Percentiles rank a stretch among this genome's conserved stretches.
These are phyloP conservation scores for Moringa oleifera DNA, from an alignment of 345 rosid species.

Conservation along the genomic window DNA sequence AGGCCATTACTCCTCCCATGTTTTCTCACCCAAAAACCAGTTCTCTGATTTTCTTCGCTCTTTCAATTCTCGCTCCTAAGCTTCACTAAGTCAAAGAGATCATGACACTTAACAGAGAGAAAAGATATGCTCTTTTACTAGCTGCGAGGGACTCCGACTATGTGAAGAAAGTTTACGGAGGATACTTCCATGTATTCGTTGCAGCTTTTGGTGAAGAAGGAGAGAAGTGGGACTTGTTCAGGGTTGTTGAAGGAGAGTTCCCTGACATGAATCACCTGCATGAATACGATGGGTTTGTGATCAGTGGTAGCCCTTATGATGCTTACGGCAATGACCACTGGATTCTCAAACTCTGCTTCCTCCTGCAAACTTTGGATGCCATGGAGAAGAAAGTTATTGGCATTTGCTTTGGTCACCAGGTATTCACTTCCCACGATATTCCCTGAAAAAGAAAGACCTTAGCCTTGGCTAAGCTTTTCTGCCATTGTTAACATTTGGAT, in stretches of 20 bases:
- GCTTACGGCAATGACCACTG: slow-evolving; percentile 69
- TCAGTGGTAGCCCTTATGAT: slow-evolving; percentile 81
- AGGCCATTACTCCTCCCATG: too few species aligned
- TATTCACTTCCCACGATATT: too few species aligned
- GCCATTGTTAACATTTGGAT: too few species aligned
- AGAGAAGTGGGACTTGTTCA: slow-evolving; percentile 70
- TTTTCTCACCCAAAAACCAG: not conserved
- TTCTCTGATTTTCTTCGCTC: too few species aligned
- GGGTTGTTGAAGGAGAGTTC: slow-evolving; percentile 78
- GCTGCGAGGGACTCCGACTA: slow-evolving; percentile 78
- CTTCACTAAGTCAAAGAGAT: too few species aligned
- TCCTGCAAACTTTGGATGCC: slow-evolving; percentile 57
- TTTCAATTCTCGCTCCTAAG: too few species aligned
- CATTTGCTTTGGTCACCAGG: slow-evolving; percentile 98
- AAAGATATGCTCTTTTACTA: slow-evolving; percentile 49
- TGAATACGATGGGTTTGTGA: slow-evolving; percentile 67
- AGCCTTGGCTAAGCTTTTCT: too few species aligned
- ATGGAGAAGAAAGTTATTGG: slow-evolving; percentile 83
- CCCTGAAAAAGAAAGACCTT: too few species aligned
- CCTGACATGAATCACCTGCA: slow-evolving; percentile 58
- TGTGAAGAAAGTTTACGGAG: slow-evolving; percentile 62
- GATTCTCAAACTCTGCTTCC: slow-evolving; percentile 68
- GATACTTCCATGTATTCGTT: slow-evolving; percentile 75
- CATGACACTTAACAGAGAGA: slow-evolving; percentile 21
- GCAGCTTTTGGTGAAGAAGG: slow-evolving; percentile 71